A percentile compares a stretch with the other conserved stretches of the same genome.
phyloP scores from a whole-genome alignment of 2,329 filamentous ascomycete species.

The Teratosphaeria pseudoeucalypti region DNA sequence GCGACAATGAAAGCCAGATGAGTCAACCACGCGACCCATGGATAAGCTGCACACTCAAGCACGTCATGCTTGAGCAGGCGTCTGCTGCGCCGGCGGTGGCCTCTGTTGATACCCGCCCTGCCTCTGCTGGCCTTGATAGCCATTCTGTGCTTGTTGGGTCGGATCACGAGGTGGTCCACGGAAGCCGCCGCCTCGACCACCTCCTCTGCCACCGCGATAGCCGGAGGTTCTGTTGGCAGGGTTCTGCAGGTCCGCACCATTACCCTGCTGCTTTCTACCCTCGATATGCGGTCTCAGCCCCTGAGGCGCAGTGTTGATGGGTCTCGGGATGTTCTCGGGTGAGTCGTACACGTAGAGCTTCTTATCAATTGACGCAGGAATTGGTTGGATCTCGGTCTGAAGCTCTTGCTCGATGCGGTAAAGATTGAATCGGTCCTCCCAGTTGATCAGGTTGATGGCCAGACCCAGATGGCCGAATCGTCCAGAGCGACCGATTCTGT shows the following conservation, averaged over 20 bases:
- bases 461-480: conserved; percentile 94
- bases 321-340: conserved; percentile 86
- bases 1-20: not conserved
- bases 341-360: conserved; percentile 97
- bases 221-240: conserved; percentile 25
- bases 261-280: conserved; percentile 24
- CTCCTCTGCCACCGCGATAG: conserved; percentile 15
- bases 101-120: conserved; percentile 21
- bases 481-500: conserved; percentile 94
- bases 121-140: conserved; percentile 21
- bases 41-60: conserved; percentile 16
- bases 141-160: conserved; percentile 17
- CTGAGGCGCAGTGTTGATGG: conserved; percentile 48
- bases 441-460: conserved; percentile 98
- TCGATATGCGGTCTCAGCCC: conserved; percentile 17
- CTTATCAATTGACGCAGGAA: conserved; percentile 90
- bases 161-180: conserved; percentile 22
- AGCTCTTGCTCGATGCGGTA: conserved; percentile 98
- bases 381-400: conserved; percentile 95
- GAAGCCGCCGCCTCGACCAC: conserved; percentile 20
- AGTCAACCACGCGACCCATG: conserved; percentile 6
- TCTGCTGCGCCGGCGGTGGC: conserved; percentile 18
- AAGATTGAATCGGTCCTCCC: conserved; percentile 97
- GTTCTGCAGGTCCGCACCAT: conserved; percentile 24
- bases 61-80: conserved; percentile 13